Conservation (phyloP, 805 yeast genomes). For the Kodamaea neixiangensis region DNA sequence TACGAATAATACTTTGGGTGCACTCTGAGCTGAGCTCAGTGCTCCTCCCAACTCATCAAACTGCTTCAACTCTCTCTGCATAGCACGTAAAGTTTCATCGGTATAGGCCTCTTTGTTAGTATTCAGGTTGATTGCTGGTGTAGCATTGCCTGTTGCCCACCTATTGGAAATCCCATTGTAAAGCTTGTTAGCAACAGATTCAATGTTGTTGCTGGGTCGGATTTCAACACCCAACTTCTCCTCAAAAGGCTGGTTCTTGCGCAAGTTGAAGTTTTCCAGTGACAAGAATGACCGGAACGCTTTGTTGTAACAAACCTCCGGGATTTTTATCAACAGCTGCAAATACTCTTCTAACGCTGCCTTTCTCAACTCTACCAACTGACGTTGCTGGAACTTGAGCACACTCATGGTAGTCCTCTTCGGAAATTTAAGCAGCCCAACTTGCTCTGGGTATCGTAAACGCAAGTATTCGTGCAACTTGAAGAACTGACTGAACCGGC, state of each 20-base stretch:
- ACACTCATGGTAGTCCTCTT: slow-evolving; percentile 56
- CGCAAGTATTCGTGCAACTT: slow-evolving; percentile 67
- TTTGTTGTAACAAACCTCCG: slow-evolving; percentile 71
- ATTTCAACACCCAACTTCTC: slow-evolving; percentile 13
- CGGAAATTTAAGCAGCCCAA: slow-evolving; percentile 54
- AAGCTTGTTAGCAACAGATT: slow-evolving; percentile 35
- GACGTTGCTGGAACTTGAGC: slow-evolving; percentile 67
- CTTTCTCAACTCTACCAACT: slow-evolving; percentile 65
- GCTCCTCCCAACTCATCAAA: slow-evolving; percentile 43
- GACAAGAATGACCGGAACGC: slow-evolving; percentile 78
- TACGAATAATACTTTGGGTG: slow-evolving; percentile 45
- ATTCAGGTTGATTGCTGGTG: background rate
- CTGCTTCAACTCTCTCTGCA: slow-evolving; percentile 56
- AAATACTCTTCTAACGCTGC: slow-evolving; percentile 63
- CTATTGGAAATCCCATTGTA: slow-evolving; percentile 30
- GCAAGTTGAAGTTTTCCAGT: slow-evolving; percentile 54
- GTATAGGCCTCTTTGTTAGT: slow-evolving; percentile 9
- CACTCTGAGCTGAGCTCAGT: slow-evolving; percentile 26
- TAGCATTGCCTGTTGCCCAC: slow-evolving; percentile 7
- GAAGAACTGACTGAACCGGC: slow-evolving; percentile 84
- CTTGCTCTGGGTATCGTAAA: slow-evolving; percentile 47
- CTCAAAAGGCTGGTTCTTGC: slow-evolving; percentile 31
- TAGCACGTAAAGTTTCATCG: slow-evolving; percentile 42
- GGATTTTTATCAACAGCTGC: slow-evolving; percentile 54
- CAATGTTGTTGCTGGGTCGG: slow-evolving; percentile 21